phyloP scores from a whole-genome alignment of 257 asterid species.

The Nicotiana tabacum region DNA sequence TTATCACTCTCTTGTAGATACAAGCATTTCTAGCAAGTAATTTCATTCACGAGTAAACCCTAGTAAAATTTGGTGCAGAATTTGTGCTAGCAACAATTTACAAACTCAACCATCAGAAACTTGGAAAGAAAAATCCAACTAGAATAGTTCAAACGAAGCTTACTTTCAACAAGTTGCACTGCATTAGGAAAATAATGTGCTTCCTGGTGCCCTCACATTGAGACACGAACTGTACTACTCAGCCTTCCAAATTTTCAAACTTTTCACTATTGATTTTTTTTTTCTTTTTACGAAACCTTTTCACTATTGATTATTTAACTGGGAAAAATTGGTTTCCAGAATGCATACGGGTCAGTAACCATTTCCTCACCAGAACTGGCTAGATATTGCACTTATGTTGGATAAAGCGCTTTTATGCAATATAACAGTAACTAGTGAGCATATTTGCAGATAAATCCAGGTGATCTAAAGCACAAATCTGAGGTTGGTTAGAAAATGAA shows the following conservation, averaged over 20 bases:
- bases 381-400: neutral
- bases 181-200: neutral
- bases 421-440: neutral
- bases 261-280: neutral
- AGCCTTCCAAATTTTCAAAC: neutral
- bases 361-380: conserved; percentile 6
- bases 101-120: conserved; percentile 1
- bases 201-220: conserved; percentile 6
- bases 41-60: neutral
- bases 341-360: neutral
- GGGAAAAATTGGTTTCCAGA: neutral
- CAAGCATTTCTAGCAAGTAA: neutral
- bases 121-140: neutral
- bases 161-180: neutral
- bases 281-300: neutral
- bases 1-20: neutral
- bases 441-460: conserved; percentile 4
- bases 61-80: neutral
- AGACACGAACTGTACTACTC: neutral
- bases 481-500: neutral
- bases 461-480: neutral
- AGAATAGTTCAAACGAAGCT: neutral
- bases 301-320: neutral
- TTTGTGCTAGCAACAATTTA: neutral
- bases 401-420: neutral